Evolutionary conservation across 106 monocot genomes (phyloP), one percentile per base, ranked within the genome.

Genomic region (Acanthochlamys bracteata): DNA sequence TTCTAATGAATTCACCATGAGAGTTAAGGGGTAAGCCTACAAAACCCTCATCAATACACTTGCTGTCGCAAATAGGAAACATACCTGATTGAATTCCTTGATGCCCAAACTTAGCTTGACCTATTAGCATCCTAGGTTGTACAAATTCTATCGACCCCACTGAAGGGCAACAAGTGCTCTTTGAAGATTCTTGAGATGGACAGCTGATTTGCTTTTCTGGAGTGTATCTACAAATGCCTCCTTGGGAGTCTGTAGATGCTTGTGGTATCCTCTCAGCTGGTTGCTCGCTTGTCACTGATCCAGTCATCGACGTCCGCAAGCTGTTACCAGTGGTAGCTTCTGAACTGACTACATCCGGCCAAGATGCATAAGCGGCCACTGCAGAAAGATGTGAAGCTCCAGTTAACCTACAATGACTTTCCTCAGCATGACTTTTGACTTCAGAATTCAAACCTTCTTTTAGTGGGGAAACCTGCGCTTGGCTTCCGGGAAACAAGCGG

Each of bases 11-110:
- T 46, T 90, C 90, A 24, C 93, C 89, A 42, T 81, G 82, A 16
- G 83, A 89, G 66, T 81, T 86, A 56, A 94, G 81, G 55, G 89
- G 93, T 69, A 89, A 75, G 25, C 89, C 83, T 49, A 73, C 65
- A 52, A 75, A 82, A 20, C 63, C 69, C 51, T 74, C 74, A 39
- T 21, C 39, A 4, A 33, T 43, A 39, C 46, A 66, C 55, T 60
- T 72, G 20, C 70, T 64, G 39, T n/a, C 70, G 25, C 39, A 61
- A n/a, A 51, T 57, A 59, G 57, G 53, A 10, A 24, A 58, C 0
- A 23, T 63, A 53, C 67, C 42, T 17, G 57, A 25, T 39, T 11
- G 23, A 20, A 58, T 42, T 47, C 11, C 23, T 65, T 39, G 20
- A 17, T 59, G 55, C 39, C 16, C 65, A 20, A 21, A 60, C 7